These are phyloP conservation scores for Karstenula rhodostoma DNA, from an alignment of 2,329 filamentous ascomycete genomes.

Conservation along the genomic window DNA sequence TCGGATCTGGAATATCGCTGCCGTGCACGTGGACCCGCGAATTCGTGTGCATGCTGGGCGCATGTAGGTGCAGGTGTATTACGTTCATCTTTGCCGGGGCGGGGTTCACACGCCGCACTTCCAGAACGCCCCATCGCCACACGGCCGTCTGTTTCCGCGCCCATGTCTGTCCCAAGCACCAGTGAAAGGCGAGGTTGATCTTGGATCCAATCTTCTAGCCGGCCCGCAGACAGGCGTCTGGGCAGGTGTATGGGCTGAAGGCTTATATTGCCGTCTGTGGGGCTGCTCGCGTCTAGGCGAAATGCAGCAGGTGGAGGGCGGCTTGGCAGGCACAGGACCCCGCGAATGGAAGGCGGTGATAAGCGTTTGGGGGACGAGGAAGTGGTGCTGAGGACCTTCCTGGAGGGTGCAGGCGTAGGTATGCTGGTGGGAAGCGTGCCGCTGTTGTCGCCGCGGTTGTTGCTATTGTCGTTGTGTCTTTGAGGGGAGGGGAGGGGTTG, in stretches of 20 bases:
- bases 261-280: constrained; percentile 6
- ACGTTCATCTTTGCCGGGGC: not conserved
- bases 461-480: too few relatives aligned
- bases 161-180: not conserved
- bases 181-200: not conserved
- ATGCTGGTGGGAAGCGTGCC: not conserved
- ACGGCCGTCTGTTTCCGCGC: not conserved
- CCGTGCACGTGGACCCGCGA: constrained; percentile 2
- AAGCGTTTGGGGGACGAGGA: not conserved
- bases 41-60: not conserved
- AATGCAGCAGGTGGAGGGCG: not conserved
- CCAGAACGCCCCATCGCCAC: not conserved
- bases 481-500: not conserved
- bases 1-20: not conserved
- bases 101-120: not conserved
- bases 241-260: not conserved
- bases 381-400: constrained; percentile 5
- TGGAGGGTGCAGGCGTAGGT: not conserved
- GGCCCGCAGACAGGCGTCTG: not conserved
- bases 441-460: too few relatives aligned
- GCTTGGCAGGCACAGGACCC: constrained; percentile 12
- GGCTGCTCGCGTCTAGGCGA: not conserved
- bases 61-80: not conserved
- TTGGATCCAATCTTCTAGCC: not conserved
- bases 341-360: constrained; percentile 14